Evolutionary conservation across 2,329 filamentous ascomycete species (phyloP).

Genomic region (Allantophomopsis lycopodina): DNA sequence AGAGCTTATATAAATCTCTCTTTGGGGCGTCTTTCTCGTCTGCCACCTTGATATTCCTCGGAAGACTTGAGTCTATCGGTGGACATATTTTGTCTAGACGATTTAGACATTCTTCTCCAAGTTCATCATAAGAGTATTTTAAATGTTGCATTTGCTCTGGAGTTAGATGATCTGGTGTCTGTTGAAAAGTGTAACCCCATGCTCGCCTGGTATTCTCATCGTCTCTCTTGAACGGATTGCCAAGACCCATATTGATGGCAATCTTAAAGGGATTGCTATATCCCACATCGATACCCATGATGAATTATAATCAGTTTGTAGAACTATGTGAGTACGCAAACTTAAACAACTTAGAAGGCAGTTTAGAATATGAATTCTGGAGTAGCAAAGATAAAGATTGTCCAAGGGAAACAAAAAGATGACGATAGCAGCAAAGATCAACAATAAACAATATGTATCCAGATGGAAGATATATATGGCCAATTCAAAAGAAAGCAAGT

Average conservation of each 20-base stretch:
- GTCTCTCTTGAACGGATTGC: not conserved
- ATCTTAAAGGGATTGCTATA: not conserved
- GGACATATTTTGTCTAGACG: conserved; percentile 47
- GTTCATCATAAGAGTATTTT: conserved; percentile 52
- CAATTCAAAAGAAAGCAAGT: too few relatives aligned
- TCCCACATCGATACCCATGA: too few relatives aligned
- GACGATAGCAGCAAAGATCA: too few relatives aligned
- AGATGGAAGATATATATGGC: too few relatives aligned
- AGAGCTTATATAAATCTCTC: conserved; percentile 48
- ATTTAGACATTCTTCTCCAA: conserved; percentile 53
- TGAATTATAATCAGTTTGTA: too few relatives aligned
- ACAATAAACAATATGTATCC: too few relatives aligned
- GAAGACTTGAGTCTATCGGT: conserved; percentile 15
- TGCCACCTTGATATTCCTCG: conserved; percentile 20
- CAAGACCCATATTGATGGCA: too few relatives aligned
- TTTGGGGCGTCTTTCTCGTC: conserved; percentile 16
- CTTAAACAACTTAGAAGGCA: too few relatives aligned
- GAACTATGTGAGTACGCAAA: too few relatives aligned
- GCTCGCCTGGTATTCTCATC: conserved; percentile 1
- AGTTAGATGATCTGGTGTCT: conserved; percentile 50
- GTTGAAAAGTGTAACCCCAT: conserved; percentile 58
- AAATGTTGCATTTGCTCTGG: conserved; percentile 42
- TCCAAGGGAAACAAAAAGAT: too few relatives aligned
- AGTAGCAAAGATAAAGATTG: too few relatives aligned
- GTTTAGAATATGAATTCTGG: too few relatives aligned